These are phyloP conservation scores for Aaosphaeria arxii DNA, from an alignment of 2,329 filamentous ascomycete species.

Conservation along the genomic window DNA sequence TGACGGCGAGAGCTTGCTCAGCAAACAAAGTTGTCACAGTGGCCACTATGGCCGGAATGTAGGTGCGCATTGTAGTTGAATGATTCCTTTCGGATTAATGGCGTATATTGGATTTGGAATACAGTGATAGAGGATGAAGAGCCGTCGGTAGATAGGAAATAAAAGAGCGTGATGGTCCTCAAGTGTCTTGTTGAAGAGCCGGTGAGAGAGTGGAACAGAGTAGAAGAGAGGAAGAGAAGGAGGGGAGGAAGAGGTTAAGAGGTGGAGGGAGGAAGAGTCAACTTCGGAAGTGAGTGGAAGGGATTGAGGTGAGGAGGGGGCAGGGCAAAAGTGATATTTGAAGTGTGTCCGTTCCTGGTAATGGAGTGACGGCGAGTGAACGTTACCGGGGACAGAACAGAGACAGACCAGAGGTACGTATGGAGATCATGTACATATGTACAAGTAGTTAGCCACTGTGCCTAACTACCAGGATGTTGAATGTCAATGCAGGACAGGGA, in stretches of 20 bases:
- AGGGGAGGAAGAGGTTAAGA: slow-evolving; percentile 4
- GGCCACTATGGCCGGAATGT: slow-evolving; percentile 26
- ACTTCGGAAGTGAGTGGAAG: neutral
- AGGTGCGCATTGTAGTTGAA: slow-evolving; percentile 24
- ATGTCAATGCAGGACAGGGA: too few species aligned
- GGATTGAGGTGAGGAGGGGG: slow-evolving; percentile 8
- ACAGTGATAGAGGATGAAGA: neutral
- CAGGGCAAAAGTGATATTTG: slow-evolving; percentile 15
- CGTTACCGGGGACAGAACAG: too few species aligned
- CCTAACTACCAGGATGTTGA: too few species aligned
- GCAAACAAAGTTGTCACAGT: slow-evolving; percentile 35
- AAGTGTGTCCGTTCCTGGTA: slow-evolving; percentile 2
- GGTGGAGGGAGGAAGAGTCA: neutral
- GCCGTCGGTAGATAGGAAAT: slow-evolving; percentile 1
- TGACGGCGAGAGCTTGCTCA: slow-evolving; percentile 42
- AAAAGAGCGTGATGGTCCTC: slow-evolving; percentile 1
- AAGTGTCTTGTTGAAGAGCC: neutral
- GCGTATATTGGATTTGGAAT: neutral
- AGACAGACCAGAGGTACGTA: too few species aligned
- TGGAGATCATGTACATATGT: too few species aligned
- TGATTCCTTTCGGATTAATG: neutral
- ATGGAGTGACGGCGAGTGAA: too few species aligned
- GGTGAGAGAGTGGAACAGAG: neutral
- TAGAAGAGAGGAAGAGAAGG: slow-evolving; percentile 5
- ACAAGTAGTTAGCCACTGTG: too few species aligned